Evolutionary conservation across 805 yeast species (phyloP), one percentile per base, ranked within the genome.

Genomic region (Wickerhamomyces ciferrii): DNA sequence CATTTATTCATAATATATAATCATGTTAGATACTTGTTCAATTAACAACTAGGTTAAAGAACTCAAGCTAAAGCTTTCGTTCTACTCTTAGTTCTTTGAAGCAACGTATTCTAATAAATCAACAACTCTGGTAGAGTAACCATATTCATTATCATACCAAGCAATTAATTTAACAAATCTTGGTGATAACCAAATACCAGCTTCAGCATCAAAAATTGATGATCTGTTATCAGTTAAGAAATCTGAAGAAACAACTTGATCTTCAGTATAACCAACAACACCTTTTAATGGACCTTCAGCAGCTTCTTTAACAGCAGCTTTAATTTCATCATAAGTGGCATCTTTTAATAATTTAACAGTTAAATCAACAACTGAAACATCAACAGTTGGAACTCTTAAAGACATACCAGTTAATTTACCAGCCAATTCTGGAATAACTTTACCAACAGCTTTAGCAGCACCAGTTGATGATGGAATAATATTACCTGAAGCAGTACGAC

Each of bases 361-460:
- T 65, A 81, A 76, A 67, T 81, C 87, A 56, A 81, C 85, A 63
- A 81, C 84, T 60, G 85, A 79, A 54, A 81, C 85, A 71, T 81
- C 85, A 63, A 74, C 78, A 62, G 87, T 81, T 71, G 87, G 87
- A 52, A 81, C 85, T 78, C 87, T 78, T 70, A 81, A 73, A 52
- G 87, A 76, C 78, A 81, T 78, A 74, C 87, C 87, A 58, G 87
- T 81, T 66, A 81, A 76, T 70, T 80, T 81, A 70, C 86, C 87
- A 70, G 79, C 77, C 64, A 81, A 75, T 64, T 74, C 82, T 59
- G 87, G 87, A 57, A 81, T 79, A 63, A 81, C 86, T 71, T 78
- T 79, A 71, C 85, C 86, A 59, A 81, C 87, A 58, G 85, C 85
- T 76, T 81, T 81, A 53, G 87, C 87, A 58, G 87, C 87, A 76